Base-by-base conservation (phyloP, 768 basidiomycete genomes). In the Galerina marginata region DNA sequence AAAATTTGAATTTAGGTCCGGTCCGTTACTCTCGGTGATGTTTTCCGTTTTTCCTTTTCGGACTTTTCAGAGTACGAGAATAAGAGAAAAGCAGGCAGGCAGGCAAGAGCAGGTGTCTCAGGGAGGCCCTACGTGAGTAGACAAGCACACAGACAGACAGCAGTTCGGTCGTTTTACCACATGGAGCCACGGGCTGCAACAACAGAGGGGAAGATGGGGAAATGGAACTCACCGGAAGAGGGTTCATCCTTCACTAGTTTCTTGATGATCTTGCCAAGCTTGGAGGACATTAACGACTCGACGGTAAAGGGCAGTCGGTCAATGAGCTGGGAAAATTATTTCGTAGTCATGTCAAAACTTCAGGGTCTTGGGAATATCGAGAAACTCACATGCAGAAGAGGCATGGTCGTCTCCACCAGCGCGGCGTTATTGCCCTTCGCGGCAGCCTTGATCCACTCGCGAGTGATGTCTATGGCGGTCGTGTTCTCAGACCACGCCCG, bases 401-500 rank as follows among this genome's bases (percentile, higher is more conserved):
- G 92, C 93, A 93, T 95, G 58, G 89, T 86, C 5, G 91, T 93
- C 71, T 92, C 89, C 53, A 84, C 81, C 59, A 88, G 71, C 61
- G 81, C 75, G 56, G 88, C 86, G 57, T 71, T 77, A 61, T 85
- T 86, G 48, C 80, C 83, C 29, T 81, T 79, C 58, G 86, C 83
- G 23, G 84, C 90, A 1, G 88, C 80, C 75, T 88, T 91, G 60
- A 95, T 75, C 93, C 93, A 95, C 65, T 91, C 90, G 50, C 90
- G 83, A 44, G 90, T 85, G 38, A 93, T 81, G 60, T 91, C 90
- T 78, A 94, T 87, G 15, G 91, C 93, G 40, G 74, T 72, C 45
- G 69, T n/a, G 70, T 91, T 92, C 71, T 92, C 92, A 14, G 86
- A 83, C 92, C 92, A 94, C 4, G 91, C 92, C 44, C 91, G 86